Base-by-base conservation (phyloP, 805 yeast species). In the Starmerella vitae region DNA sequence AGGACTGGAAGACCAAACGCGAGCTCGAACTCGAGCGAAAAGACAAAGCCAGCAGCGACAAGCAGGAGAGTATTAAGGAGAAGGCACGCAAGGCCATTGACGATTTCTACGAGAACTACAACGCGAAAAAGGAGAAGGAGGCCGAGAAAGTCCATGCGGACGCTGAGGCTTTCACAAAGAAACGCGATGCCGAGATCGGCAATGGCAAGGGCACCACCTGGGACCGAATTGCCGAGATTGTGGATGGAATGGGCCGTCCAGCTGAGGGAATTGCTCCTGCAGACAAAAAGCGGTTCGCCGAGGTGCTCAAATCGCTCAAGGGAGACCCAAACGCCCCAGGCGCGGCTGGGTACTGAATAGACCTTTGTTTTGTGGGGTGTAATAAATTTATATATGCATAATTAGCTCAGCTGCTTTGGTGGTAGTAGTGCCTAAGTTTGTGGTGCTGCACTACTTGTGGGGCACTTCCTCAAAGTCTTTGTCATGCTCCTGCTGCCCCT, bases 91-190 rank as follows among this genome's bases (percentile, higher is more conserved):
- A 76, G 57, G 76, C 84, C 38, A 74, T 85, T 54, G 95, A 88
- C 58, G 94, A 81, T 47, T 88, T 88, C 60, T 88, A 88, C 60
- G 94, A 83, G 52, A 78, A 77, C 55, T 88, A 88, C 67, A 85
- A 83, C 63, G 66, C 69, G 55, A 86, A 86, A 65, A 79, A 76
- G 60, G 88, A 83, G 38, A 70, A 70, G 48, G 72, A 75, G 37
- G 63, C 76, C 40, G 76, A 72, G 44, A 68, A 70, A 42, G 77
- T 81, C 10, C 66, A 68, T 56, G 64, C 66, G 37, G 91, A 79
- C 50, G 82, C 83, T 50, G 75, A 72, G 48, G 73, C 71, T 44
- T 85, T 78, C 56, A 57, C 81, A 45, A 72, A 69, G 40, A 74
- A 78, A 53, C 76, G 91, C 57, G 94, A 85, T 57, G 69, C 70